phyloP scores from a whole-genome alignment of 129 eudicot species.

The Logfia minima region DNA sequence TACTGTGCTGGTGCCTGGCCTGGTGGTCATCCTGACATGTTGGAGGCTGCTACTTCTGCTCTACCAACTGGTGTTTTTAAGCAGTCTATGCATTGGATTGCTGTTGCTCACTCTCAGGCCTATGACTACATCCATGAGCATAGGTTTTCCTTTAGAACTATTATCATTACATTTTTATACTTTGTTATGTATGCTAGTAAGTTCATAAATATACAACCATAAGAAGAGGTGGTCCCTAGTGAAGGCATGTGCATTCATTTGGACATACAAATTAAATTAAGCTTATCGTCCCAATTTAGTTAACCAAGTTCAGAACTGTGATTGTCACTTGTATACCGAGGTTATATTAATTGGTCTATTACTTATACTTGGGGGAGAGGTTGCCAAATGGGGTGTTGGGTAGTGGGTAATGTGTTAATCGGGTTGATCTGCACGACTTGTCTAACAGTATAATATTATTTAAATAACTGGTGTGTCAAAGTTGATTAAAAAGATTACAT shows the following conservation, averaged over 20 bases:
- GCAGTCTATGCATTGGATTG: conserved; percentile 90
- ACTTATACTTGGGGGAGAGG: not conserved
- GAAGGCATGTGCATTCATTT: conserved; percentile 6
- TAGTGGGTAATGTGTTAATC: too few relatives aligned
- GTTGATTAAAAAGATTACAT: not conserved
- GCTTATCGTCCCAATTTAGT: too few relatives aligned
- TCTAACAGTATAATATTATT: too few relatives aligned
- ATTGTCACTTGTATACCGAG: not conserved
- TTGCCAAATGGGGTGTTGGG: too few relatives aligned
- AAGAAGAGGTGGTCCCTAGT: not conserved
- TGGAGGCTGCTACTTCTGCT: conserved; percentile 94
- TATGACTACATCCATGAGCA: conserved; percentile 91
- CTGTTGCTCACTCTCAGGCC: conserved; percentile 86
- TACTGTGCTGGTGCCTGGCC: conserved; percentile 99
- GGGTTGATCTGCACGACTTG: too few relatives aligned
- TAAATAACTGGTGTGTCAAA: not conserved
- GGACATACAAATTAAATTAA: not conserved
- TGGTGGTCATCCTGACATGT: conserved; percentile 98
- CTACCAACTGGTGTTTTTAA: conserved; percentile 82
- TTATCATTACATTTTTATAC: not conserved
- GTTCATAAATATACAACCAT: not conserved
- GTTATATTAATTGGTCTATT: not conserved
- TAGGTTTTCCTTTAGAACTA: conserved; percentile 45
- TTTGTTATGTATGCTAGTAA: conserved; percentile 3
- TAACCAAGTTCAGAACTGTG: conserved; percentile 8